Percentiles rank a stretch among this genome's conserved stretches.
Evolutionary conservation across 345 rosid genomes (phyloP).

Genomic region (Bretschneidera sinensis): DNA sequence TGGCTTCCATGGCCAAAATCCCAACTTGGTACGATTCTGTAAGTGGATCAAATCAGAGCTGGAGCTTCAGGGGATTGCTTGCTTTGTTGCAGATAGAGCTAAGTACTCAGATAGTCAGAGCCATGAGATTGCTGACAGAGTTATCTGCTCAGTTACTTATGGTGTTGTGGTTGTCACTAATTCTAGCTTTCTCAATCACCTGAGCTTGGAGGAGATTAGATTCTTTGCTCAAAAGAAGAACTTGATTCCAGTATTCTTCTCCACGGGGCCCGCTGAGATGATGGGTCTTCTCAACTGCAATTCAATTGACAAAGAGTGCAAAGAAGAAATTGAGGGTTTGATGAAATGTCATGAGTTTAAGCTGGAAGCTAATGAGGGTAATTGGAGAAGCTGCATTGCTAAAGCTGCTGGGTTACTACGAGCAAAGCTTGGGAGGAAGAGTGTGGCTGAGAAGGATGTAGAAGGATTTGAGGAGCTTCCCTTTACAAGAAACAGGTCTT

Average conservation of each 20-base stretch:
- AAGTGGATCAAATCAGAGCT: slow-evolving; percentile 96
- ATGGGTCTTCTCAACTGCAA: slow-evolving; percentile 54
- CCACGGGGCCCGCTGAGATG: slow-evolving; percentile 57
- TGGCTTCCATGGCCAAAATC: slow-evolving; percentile 82
- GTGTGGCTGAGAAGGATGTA: slow-evolving; percentile 46
- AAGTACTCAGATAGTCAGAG: slow-evolving; percentile 73
- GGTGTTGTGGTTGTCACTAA: slow-evolving; percentile 72
- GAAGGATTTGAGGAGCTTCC: slow-evolving; percentile 70
- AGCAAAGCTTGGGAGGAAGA: slow-evolving; percentile 78
- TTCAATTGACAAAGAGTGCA: slow-evolving; percentile 63
- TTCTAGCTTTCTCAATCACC: slow-evolving; percentile 55
- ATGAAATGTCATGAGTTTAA: slow-evolving; percentile 72
- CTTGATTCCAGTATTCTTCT: slow-evolving; percentile 73
- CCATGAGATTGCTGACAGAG: slow-evolving; percentile 82
- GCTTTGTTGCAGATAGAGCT: slow-evolving; percentile 84
- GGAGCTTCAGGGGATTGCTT: slow-evolving; percentile 90
- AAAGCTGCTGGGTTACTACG: slow-evolving; percentile 49
- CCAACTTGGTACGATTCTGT: slow-evolving; percentile 72
- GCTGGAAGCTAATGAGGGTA: slow-evolving; percentile 66
- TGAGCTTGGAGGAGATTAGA: slow-evolving; percentile 78
- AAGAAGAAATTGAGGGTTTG: slow-evolving; percentile 79
- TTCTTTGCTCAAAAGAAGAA: slow-evolving; percentile 92
- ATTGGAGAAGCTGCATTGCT: slow-evolving; percentile 77
- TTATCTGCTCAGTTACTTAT: slow-evolving; percentile 74
- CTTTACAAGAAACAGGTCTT: slow-evolving; percentile 58